These are phyloP conservation scores for Ophiostoma perfectum DNA, from an alignment of 2,329 filamentous ascomycete species.

Conservation along the genomic window DNA sequence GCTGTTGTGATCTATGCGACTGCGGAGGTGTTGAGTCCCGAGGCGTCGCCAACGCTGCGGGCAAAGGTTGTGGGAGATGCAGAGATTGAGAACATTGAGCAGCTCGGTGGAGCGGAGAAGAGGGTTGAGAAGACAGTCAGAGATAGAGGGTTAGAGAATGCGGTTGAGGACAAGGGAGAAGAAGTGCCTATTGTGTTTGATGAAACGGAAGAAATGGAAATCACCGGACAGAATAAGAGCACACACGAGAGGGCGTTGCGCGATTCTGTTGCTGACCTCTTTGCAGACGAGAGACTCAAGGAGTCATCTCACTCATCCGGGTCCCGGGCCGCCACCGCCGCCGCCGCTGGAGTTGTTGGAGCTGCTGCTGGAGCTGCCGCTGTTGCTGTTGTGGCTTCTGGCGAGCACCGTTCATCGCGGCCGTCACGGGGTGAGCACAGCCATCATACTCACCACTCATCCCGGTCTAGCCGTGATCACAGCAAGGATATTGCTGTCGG, in stretches of 20 bases:
- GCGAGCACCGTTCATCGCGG: constrained; percentile 30
- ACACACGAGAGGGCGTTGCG: constrained; percentile 38
- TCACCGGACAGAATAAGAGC: constrained; percentile 28
- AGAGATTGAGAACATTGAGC: constrained; percentile 23
- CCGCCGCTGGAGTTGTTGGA: constrained; percentile 5
- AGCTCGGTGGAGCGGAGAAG: constrained; percentile 21
- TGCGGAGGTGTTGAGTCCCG: constrained; percentile 43
- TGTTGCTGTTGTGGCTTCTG: background rate
- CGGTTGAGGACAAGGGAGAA: background rate
- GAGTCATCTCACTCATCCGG: constrained; percentile 29
- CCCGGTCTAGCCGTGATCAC: constrained; percentile 33
- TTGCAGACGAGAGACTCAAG: constrained; percentile 46
- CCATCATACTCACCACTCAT: constrained; percentile 40
- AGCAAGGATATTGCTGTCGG: constrained; percentile 30
- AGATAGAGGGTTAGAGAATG: constrained; percentile 28
- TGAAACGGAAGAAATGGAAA: constrained; percentile 15
- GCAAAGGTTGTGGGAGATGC: constrained; percentile 19
- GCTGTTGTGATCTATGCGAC: constrained; percentile 51
- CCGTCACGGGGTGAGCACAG: constrained; percentile 34
- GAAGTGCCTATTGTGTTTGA: constrained; percentile 3
- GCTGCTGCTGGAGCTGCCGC: background rate
- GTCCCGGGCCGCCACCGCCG: background rate
- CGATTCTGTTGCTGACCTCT: constrained; percentile 51
- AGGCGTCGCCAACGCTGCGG: constrained; percentile 33
- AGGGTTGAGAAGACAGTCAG: constrained; percentile 20